Conservation (phyloP, 176 grass and related monocot species). For the Zoysia pacifica region DNA sequence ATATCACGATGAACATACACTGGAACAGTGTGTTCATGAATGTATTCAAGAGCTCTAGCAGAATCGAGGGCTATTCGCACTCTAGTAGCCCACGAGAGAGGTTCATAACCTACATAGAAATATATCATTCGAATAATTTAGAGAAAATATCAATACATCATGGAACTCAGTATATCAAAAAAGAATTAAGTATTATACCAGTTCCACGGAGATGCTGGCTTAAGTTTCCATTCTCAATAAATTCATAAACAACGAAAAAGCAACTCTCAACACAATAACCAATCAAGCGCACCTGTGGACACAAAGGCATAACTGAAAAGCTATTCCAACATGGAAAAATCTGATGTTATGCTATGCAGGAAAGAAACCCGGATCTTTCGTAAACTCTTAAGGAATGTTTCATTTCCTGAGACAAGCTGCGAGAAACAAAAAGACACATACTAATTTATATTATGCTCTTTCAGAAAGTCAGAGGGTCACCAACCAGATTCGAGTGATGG, state of each 20-base stretch:
- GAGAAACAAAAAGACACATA: no score
- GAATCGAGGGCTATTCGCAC: slow-evolving; percentile 74
- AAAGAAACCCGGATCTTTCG: background rate
- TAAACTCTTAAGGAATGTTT: background rate
- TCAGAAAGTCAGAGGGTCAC: slow-evolving; percentile 20
- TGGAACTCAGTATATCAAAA: background rate
- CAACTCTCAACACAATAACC: slow-evolving; percentile 67
- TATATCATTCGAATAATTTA: slow-evolving; percentile 6
- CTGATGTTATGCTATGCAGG: background rate
- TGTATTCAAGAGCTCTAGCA: slow-evolving; percentile 77
- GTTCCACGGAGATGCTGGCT: slow-evolving; percentile 60
- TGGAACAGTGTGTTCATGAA: slow-evolving; percentile 75
- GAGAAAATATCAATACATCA: background rate
- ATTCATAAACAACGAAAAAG: slow-evolving; percentile 75
- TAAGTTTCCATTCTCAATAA: slow-evolving; percentile 76
- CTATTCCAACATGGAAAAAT: background rate
- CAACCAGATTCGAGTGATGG: slow-evolving; percentile 81
- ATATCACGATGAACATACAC: slow-evolving; percentile 83
- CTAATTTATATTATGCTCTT: background rate
- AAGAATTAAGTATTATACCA: slow-evolving; percentile 46
- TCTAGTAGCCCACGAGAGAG: slow-evolving; percentile 62
- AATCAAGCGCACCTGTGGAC: slow-evolving; percentile 62
- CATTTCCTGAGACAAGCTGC: no score
- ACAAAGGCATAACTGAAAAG: background rate
- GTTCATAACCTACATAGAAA: slow-evolving; percentile 38